Evolutionary conservation across 1,284 basidiomycete species (phyloP).

Genomic region (Porogramme epimiltina): DNA sequence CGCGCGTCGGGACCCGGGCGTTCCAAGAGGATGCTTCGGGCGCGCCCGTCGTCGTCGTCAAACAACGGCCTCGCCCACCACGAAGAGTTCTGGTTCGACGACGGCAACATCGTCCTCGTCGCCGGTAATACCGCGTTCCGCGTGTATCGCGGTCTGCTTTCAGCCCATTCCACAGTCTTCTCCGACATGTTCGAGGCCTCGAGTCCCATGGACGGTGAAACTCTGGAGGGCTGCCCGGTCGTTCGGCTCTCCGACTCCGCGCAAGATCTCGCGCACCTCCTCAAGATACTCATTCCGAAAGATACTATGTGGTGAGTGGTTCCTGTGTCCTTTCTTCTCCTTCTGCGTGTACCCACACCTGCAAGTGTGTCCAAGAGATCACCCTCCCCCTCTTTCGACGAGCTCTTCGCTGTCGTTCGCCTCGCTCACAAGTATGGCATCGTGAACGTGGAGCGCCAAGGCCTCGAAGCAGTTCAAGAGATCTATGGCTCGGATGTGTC

Average conservation of each 20-base stretch:
- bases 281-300: not conserved
- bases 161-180: conserved; percentile 9
- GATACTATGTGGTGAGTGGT: not conserved
- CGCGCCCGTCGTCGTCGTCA: too few relatives aligned
- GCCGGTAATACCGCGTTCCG: conserved; percentile 60
- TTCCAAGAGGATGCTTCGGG: too few relatives aligned
- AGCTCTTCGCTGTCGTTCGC: conserved; percentile 2
- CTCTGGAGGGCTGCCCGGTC: conserved; percentile 7
- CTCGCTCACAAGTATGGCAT: conserved; percentile 9
- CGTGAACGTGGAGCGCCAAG: not conserved
- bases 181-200: conserved; percentile 9
- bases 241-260: conserved; percentile 7
- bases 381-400: not conserved
- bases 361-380: too few relatives aligned
- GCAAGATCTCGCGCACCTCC: conserved; percentile 4
- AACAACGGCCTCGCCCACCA: too few relatives aligned
- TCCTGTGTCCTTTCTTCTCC: too few relatives aligned
- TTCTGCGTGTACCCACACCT: too few relatives aligned
- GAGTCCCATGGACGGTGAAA: not conserved
- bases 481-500: too few relatives aligned
- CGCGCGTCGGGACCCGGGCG: too few relatives aligned
- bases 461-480: not conserved
- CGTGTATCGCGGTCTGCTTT: conserved; percentile 57
- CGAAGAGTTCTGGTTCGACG: conserved; percentile 72
- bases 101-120: conserved; percentile 68